Base-by-base conservation (phyloP, 2,329 filamentous ascomycete species). In the Akanthomyces dipterigenus region DNA sequence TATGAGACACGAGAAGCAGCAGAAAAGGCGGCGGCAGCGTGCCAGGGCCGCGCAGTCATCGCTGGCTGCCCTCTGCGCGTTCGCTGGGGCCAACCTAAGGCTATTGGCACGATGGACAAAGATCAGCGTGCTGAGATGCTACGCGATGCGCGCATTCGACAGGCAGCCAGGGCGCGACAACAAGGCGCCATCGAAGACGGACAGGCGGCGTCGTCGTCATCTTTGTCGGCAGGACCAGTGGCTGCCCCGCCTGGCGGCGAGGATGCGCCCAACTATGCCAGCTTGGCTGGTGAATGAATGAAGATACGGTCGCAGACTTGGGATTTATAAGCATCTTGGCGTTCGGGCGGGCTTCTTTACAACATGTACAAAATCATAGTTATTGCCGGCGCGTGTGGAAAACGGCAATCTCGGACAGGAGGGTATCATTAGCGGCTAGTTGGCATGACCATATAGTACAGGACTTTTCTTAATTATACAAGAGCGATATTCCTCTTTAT, bases 61-160 rank as follows among this genome's bases (percentile, higher is more conserved):
- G 88, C 92, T 40, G 95, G 95, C 3, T 97, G 93, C 68, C 95
- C 95, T 0, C 75, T 99, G 63, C 82, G 93, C 36, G 87, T 99
- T 20, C 88, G 92, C 65, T 99, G 95, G 95, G 93, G 93, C 18
- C 88, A 90, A 71, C 93, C 96, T 18, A 95, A 92, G 77, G 89
- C 93, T 1, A 82, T 99, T 61, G 95, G 96, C 61, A 96, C 86
- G 26, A 89, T 98, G 86, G 90, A 96, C 65, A 88, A 88, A 64
- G 92, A 97, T 60, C 85, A 96, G 72, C 84, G 93, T 48, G 81
- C 88, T 66, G 84, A 89, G 69, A 91, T 96, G 79, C 86, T 93
- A 24, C 84, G 87, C 40, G 91, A 96, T 69, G 93, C 80, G 72
- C 49, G 78, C 73, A 60, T 76, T 74, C 64, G 79, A 73, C 69